Evolutionary conservation across 139 green algal genomes (phyloP), one percentile per base, ranked within the genome.

Genomic region (Medakamo hakoo): DNA sequence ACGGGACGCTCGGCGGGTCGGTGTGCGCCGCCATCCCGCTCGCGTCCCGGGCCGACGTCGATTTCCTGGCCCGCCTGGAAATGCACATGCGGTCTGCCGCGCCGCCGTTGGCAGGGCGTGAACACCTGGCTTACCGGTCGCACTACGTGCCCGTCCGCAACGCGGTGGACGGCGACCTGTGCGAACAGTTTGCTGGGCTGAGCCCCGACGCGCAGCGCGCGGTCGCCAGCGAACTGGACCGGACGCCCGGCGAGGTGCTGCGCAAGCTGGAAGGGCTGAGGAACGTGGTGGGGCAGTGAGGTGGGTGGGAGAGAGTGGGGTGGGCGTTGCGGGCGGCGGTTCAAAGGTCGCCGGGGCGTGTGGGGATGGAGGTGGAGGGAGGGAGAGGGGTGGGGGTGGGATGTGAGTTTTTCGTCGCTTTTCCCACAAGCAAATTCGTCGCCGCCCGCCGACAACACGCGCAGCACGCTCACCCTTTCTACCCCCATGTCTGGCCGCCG

Each of bases 1-100:
- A 95, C 71, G 74, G 63, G 30, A 97, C 90, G 14, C 71, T 95
- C 30, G 80, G 85, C 66, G 93, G 93, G 18, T 71, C 65, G 27
- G 77, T 98, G n/a, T 75, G 77, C 14, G 87, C 84, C 21, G 69
- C 99, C 29, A 72, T 91, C 59, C 90, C 93, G 59, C 94, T 98
- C 70, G 71, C 73, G 28, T 74, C 70, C 3, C 72, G 75, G 65
- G 88, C 95, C 76, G 89, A 98, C 66, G 79, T 88, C 5, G 93
- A 99, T 75, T 98, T 99, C 72, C 97, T 96, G 82, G 74, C 76
- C 28, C 86, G 96, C 71, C 80, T 99, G 61, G 93, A 99, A 80
- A 96, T 99, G 90, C 90, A 99, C 83, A 65, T 99, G 82, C 84
- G 93, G 57, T 84, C 92, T 78, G 90, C 97, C 73, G 57, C 85